Percentiles rank a stretch among this genome's conserved stretches.
Conservation (phyloP, 768 basidiomycete genomes). For the Aureoboletus auriporus region DNA sequence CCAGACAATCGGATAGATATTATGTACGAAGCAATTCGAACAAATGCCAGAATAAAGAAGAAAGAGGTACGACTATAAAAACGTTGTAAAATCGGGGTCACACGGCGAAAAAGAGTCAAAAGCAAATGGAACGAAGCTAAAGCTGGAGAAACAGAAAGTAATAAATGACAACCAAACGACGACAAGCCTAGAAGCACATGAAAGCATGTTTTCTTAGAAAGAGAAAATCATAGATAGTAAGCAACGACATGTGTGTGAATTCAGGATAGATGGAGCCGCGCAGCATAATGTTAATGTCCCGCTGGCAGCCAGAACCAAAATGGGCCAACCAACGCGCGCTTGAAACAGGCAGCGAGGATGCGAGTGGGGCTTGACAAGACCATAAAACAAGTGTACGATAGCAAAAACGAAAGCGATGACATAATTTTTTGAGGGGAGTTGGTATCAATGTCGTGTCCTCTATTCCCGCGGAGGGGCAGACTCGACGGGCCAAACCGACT, state of each 20-base stretch:
- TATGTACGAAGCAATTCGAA: conserved; percentile 27
- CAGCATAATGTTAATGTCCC: conserved; percentile 28
- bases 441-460: conserved; percentile 14
- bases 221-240: conserved; percentile 25
- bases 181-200: conserved; percentile 24
- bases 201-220: conserved; percentile 19
- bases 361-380: conserved; percentile 24
- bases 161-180: conserved; percentile 26
- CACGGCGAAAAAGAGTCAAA: conserved; percentile 1
- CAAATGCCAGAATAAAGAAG: conserved; percentile 14
- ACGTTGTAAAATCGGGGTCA: conserved; percentile 9
- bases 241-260: conserved; percentile 15
- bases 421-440: conserved; percentile 15
- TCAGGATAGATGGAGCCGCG: conserved; percentile 14
- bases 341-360: conserved; percentile 7
- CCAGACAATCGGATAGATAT: conserved; percentile 24
- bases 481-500: conserved; percentile 28
- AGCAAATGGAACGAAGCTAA: conserved; percentile 5
- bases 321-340: conserved; percentile 11
- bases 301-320: conserved; percentile 10
- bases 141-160: conserved; percentile 11
- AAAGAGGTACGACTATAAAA: conserved; percentile 13
- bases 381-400: conserved; percentile 17
- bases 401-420: conserved; percentile 28
- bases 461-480: conserved; percentile 26